Conservation (phyloP, 2,329 filamentous ascomycete genomes). For the Neofusicoccum parvum region DNA sequence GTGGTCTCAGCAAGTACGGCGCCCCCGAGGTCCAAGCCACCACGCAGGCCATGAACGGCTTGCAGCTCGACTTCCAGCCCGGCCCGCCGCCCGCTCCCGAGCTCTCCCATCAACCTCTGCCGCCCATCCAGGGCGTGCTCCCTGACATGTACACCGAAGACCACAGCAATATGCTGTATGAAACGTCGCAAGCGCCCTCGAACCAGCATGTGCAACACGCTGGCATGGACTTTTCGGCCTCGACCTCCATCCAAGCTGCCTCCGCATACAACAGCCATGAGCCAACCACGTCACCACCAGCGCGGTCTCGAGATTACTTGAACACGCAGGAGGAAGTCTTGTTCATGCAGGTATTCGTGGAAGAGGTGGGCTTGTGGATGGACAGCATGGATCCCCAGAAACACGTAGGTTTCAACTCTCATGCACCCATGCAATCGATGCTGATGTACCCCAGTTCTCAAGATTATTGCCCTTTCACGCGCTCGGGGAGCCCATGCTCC, state of each 20-base stretch:
- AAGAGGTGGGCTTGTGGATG: slow-evolving; percentile 92
- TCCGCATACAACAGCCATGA: slow-evolving; percentile 39
- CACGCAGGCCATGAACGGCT: slow-evolving; percentile 29
- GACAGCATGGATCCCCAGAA: slow-evolving; percentile 84
- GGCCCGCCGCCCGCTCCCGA: slow-evolving; percentile 32
- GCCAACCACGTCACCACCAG: slow-evolving; percentile 42
- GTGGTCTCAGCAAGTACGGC: slow-evolving; percentile 74
- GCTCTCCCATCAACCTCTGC: slow-evolving; percentile 51
- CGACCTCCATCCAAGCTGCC: slow-evolving; percentile 29
- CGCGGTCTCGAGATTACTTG: slow-evolving; percentile 61
- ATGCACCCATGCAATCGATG: slow-evolving; percentile 23
- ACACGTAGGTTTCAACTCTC: slow-evolving; percentile 54
- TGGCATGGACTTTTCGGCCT: slow-evolving; percentile 32
- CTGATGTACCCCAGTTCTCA: slow-evolving; percentile 62
- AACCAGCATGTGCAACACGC: slow-evolving; percentile 36
- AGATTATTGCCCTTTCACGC: slow-evolving; percentile 81
- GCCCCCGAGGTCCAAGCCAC: slow-evolving; percentile 42
- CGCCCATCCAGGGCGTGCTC: slow-evolving; percentile 53
- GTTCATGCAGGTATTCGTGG: slow-evolving; percentile 91
- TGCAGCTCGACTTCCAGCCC: slow-evolving; percentile 32
- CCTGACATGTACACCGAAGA: slow-evolving; percentile 50
- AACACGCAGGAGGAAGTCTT: slow-evolving; percentile 75
- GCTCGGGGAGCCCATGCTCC: slow-evolving; percentile 79
- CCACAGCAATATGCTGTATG: slow-evolving; percentile 44
- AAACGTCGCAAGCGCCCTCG: slow-evolving; percentile 35